Base-by-base conservation (phyloP, 2,329 filamentous ascomycete species). In the Aspergillus terreus region DNA sequence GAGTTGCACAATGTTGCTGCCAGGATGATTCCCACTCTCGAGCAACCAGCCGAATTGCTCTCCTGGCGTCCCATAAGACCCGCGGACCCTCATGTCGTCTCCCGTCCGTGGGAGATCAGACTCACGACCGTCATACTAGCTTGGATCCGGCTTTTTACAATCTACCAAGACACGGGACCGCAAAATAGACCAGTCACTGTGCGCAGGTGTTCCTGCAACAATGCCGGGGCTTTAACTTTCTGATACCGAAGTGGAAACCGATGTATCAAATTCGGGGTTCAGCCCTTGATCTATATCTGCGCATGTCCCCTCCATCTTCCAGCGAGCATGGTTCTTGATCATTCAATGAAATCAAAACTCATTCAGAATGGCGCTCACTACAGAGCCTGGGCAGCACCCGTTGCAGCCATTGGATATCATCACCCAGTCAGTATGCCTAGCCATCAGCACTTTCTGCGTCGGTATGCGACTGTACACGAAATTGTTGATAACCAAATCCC, bases 391-490 rank as follows among this genome's bases (percentile, higher is more conserved):
- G 30, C 49, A 43, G 30, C 44, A 55, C 42, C 54, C 51, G 1
- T 27, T 49, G n/a, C 60, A 51, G 23, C 41, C 25, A 12, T 58
- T 50, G 55, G 51, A 58, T 45, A 49, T 60, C 32, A 51, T 58
- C 50, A 61, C 58, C 15, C 55, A 57, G 47, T 36, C 44, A 2
- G 52, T 57, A 33, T 62, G 60, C 32, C 50, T 62, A 2, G 36
- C 51, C 2, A 44, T 58, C n/a, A 58, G 57, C 36, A 57, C 58
- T 4, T 33, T 54, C 17, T 61, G 54, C 41, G 50, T 62, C 7
- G 48, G 46, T 4, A 58, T 58, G 51, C 49, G 58, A 23, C 42
- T 66, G 36, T 68, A 64, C 49, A 61, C 64, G 21, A 61, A 66
- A 46, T 25, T 67, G 7, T 50, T 59, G 33, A 61, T 68, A 33